phyloP scores from a whole-genome alignment of 177 flowering plant genomes.

The Vitis hybrid region DNA sequence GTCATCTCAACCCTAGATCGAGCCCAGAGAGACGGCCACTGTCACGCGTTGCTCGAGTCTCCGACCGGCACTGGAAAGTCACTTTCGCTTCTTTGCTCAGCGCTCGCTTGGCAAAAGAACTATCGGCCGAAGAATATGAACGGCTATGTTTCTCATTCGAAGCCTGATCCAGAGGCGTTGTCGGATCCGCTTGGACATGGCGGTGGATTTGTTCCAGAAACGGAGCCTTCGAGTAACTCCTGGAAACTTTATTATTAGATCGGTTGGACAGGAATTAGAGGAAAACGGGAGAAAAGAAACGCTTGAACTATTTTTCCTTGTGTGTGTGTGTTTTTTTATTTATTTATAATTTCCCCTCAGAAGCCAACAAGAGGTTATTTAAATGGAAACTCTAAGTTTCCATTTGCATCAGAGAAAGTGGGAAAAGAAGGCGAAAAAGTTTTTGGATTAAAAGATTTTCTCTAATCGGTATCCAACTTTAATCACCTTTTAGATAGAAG shows the following conservation, averaged over 20 bases:
- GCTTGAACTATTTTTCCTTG: too few species aligned
- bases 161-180: slow-evolving; percentile 51
- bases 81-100: slow-evolving; percentile 89
- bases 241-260: background rate
- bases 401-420: too few species aligned
- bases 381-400: too few species aligned
- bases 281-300: too few species aligned
- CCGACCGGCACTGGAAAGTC: slow-evolving; percentile 98
- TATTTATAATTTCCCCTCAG: too few species aligned
- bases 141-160: slow-evolving; percentile 32
- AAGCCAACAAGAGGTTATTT: too few species aligned
- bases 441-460: too few species aligned
- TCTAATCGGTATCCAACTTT: too few species aligned
- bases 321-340: too few species aligned
- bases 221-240: slow-evolving; percentile 52
- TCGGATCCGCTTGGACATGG: slow-evolving; percentile 71
- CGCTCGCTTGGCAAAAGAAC: slow-evolving; percentile 87
- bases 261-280: too few species aligned
- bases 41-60: slow-evolving; percentile 92
- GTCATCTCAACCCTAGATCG: slow-evolving; percentile 91
- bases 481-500: too few species aligned
- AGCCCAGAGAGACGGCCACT: slow-evolving; percentile 74
- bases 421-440: too few species aligned
- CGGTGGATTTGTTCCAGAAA: slow-evolving; percentile 86
- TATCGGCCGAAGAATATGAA: slow-evolving; percentile 31